Conservation (phyloP, 495 filamentous ascomycete species). For the Penicillium alfredii region DNA sequence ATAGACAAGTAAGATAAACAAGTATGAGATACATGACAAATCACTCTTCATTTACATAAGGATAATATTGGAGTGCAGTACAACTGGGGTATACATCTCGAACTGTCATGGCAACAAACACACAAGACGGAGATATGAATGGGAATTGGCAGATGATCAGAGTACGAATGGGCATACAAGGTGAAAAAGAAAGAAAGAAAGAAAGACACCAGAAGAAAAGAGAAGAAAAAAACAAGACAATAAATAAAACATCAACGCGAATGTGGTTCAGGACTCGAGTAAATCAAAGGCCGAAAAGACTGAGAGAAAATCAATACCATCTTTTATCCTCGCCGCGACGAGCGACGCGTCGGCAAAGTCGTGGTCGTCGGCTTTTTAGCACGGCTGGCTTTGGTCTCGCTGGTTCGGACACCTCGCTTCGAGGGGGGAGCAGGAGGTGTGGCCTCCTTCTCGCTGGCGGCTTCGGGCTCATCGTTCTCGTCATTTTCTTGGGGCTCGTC, state of each 20-base stretch:
- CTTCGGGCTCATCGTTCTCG: slow-evolving; percentile 21
- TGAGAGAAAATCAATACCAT: slow-evolving; percentile 1
- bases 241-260: no score
- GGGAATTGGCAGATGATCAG: not conserved
- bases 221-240: slow-evolving; percentile 2
- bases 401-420: slow-evolving; percentile 16
- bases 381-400: slow-evolving; percentile 13
- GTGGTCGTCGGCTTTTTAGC: slow-evolving; percentile 17
- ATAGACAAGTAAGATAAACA: not conserved
- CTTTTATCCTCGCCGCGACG: slow-evolving; percentile 32
- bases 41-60: no score
- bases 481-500: slow-evolving; percentile 18
- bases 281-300: slow-evolving; percentile 3
- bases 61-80: not conserved
- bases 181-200: not conserved
- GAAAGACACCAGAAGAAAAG: slow-evolving; percentile 3
- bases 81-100: slow-evolving; percentile 36
- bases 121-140: slow-evolving; percentile 6
- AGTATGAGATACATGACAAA: no score
- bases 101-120: slow-evolving; percentile 12
- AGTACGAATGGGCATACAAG: no score
- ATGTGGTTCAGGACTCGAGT: no score
- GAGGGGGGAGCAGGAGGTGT: slow-evolving; percentile 20
- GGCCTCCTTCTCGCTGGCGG: slow-evolving; percentile 19
- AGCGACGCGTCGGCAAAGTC: slow-evolving; percentile 35